Base-by-base conservation (phyloP, 768 basidiomycete genomes). In the Strobilomyces confusus region DNA sequence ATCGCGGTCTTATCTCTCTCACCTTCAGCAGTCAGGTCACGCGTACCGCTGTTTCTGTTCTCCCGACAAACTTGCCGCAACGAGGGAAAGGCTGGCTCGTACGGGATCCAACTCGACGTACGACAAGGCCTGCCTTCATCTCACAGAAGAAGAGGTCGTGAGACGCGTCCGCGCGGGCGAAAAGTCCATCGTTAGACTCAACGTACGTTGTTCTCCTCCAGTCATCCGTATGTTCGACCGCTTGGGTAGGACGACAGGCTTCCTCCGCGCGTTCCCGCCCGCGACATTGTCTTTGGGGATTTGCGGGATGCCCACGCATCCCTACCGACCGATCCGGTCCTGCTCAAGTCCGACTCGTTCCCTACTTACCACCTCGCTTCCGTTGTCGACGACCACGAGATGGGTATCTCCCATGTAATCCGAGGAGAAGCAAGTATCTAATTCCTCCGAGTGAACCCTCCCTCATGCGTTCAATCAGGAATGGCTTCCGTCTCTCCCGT, bases 1-100 rank as follows among this genome's bases (percentile, higher is more conserved):
- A 26, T 9, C 3, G 0, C 9, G 6, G 23, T 13, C 29, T 17
- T 9, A 33, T 26, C 5, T 29, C 41, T 25, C 48, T 22, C 23
- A 44, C 38, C 22, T 49, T 40, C 26, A 12, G 29, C 57, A 98
- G 94, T 79, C 81, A 40, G 92, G 88, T 5, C 82, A 89, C 54
- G 95, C 95, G 8, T 99, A 99, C 67, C 86, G 91, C 19, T 98
- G 97, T 69, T 98, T 98, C 75, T 98, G 95, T 69, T 80, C 87
- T 2, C 75, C 83, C 0, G 84, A 89, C 56, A 80, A 81, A 43
- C 77, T 98, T 4, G 67, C 80, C 0, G 74, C 76, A 12, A 89
- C 83, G 17, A 82, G 89, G 30, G 84, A 86, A 61, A 79, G 77
- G 47, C 74, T 95, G 9, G 85, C 85, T 2, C 78, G 86, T 4